These are phyloP conservation scores for Xylaria sp. DNA, from an alignment of 2,329 filamentous ascomycete genomes.

Conservation along the genomic window DNA sequence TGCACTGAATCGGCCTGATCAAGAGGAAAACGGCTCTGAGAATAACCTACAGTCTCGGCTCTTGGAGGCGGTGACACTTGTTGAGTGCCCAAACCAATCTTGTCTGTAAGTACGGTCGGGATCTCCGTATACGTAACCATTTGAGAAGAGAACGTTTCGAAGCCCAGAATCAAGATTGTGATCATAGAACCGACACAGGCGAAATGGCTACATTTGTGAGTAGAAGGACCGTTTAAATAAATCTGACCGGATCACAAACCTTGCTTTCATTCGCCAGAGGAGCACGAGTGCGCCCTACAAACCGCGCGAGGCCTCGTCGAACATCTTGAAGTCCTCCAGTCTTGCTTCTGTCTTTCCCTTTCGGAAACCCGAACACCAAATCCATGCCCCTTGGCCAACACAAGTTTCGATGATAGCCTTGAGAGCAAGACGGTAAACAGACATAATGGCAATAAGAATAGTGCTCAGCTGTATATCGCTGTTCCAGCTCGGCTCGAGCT, in stretches of 20 bases:
- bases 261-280: constrained; percentile 50
- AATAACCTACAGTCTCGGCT: constrained; percentile 45
- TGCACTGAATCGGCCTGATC: not conserved
- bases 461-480: constrained; percentile 49
- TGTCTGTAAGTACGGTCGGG: constrained; percentile 39
- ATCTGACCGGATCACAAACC: constrained; percentile 39
- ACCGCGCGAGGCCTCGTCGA: constrained; percentile 52
- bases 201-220: constrained; percentile 46
- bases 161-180: constrained; percentile 50
- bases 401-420: constrained; percentile 51
- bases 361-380: constrained; percentile 52
- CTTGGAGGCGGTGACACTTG: constrained; percentile 46
- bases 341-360: constrained; percentile 47
- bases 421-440: constrained; percentile 50
- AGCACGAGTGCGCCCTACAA: constrained; percentile 50
- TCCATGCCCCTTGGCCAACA: constrained; percentile 53
- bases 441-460: constrained; percentile 52
- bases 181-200: constrained; percentile 53
- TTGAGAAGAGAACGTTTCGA: constrained; percentile 54
- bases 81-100: constrained; percentile 31
- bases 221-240: not conserved
- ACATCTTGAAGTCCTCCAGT: constrained; percentile 53
- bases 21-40: not conserved
- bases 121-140: constrained; percentile 50
- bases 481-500: constrained; percentile 46